Percentiles rank a stretch among this genome's conserved stretches.
Evolutionary conservation across 495 filamentous ascomycete species (phyloP).

Genomic region (Trypethelium eluteriae): DNA sequence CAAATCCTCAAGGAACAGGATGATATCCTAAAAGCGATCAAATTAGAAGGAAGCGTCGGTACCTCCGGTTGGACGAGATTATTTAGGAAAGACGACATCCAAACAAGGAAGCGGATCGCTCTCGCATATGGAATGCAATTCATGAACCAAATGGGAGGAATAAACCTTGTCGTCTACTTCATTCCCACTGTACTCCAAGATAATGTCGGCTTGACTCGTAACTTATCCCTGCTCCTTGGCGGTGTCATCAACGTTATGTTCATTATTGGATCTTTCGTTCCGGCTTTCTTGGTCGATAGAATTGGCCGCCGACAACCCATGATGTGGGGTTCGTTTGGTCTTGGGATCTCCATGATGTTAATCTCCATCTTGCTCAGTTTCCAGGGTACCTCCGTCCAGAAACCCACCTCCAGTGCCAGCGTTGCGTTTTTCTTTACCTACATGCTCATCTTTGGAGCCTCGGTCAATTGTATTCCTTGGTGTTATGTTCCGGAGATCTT

Average conservation of each 20-base stretch:
- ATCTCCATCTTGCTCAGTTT: constrained; percentile 46
- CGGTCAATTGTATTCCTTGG: constrained; percentile 45
- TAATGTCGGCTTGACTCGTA: constrained; percentile 29
- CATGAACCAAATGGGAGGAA: constrained; percentile 32
- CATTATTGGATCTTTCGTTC: constrained; percentile 41
- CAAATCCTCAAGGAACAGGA: constrained; percentile 38
- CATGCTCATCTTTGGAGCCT: constrained; percentile 45
- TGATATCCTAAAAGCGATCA: constrained; percentile 43
- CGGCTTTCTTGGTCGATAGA: constrained; percentile 42
- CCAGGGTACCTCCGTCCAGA: constrained; percentile 27
- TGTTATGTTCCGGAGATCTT: constrained; percentile 24
- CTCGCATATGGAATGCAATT: constrained; percentile 43
- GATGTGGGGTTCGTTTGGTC: constrained; percentile 48
- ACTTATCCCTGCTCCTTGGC: constrained; percentile 30
- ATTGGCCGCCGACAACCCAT: constrained; percentile 45
- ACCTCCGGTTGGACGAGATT: constrained; percentile 42
- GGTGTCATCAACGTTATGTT: constrained; percentile 32
- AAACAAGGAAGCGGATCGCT: constrained; percentile 45
- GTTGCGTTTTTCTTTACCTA: constrained; percentile 46
- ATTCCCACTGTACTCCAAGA: constrained; percentile 29
- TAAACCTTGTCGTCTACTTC: constrained; percentile 33
- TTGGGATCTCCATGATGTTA: constrained; percentile 46
- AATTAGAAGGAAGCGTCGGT: constrained; percentile 40
- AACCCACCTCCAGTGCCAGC: constrained; percentile 36
- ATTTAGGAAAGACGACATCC: constrained; percentile 45